These are phyloP conservation scores for Mycosphaerella sp. DNA, from an alignment of 2,329 filamentous ascomycete species.

Conservation along the genomic window DNA sequence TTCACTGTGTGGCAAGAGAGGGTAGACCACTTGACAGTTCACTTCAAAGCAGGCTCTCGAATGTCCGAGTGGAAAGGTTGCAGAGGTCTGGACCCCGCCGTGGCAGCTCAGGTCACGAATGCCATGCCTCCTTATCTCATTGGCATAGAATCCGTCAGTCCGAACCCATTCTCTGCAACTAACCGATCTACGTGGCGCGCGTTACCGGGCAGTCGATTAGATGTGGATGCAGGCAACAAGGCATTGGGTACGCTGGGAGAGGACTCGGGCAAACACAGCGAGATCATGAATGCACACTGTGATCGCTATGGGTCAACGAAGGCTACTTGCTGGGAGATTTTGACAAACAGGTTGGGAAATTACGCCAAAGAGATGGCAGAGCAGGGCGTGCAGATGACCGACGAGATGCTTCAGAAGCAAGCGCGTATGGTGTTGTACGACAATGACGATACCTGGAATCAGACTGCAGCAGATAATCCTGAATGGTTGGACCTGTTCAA, in stretches of 20 bases:
- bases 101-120: constrained; percentile 45
- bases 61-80: constrained; percentile 53
- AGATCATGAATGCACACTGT: constrained; percentile 8
- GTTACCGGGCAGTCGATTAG: constrained; percentile 1
- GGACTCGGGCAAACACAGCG: constrained; percentile 5
- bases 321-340: constrained; percentile 45
- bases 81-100: constrained; percentile 45
- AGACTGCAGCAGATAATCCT: constrained; percentile 37
- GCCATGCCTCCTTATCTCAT: constrained; percentile 50
- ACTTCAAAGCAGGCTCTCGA: constrained; percentile 48
- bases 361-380: constrained; percentile 38
- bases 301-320: constrained; percentile 13
- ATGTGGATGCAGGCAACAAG: constrained; percentile 1
- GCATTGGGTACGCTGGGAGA: not conserved
- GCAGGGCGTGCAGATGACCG: constrained; percentile 39
- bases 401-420: constrained; percentile 45
- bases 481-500: constrained; percentile 47
- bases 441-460: constrained; percentile 44
- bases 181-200: constrained; percentile 23
- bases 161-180: constrained; percentile 44
- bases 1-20: constrained; percentile 49
- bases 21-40: constrained; percentile 48
- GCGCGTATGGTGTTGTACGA: constrained; percentile 45
- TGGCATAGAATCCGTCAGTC: constrained; percentile 42
- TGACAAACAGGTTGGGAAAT: constrained; percentile 42